These are phyloP conservation scores for Tolypocladium cylindrosporum DNA, from an alignment of 2,329 filamentous ascomycete species.

Conservation along the genomic window DNA sequence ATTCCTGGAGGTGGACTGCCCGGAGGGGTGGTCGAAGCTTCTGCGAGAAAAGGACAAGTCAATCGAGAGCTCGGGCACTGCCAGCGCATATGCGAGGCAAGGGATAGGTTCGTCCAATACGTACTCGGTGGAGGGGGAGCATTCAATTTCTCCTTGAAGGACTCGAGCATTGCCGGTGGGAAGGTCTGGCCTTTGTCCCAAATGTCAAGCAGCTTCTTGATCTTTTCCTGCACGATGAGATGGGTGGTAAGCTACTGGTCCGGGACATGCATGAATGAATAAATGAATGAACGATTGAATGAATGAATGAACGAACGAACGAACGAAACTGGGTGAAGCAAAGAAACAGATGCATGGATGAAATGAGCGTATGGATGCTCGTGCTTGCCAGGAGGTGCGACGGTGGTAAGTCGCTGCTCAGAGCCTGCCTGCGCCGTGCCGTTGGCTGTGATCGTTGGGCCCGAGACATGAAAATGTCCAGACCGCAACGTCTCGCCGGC, in stretches of 20 bases:
- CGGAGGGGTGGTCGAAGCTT: constrained; percentile 61
- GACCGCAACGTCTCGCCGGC: neutral
- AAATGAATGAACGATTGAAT: neutral
- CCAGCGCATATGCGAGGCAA: neutral
- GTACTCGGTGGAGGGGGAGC: constrained; percentile 54
- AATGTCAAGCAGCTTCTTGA: constrained; percentile 86
- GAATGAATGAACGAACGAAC: neutral
- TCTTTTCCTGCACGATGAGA: constrained; percentile 69
- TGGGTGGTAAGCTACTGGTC: constrained; percentile 27
- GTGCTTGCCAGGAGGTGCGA: neutral
- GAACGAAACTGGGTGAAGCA: neutral
- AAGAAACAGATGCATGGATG: neutral
- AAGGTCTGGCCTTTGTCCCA: constrained; percentile 97
- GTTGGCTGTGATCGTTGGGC: neutral
- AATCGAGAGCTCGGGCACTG: neutral
- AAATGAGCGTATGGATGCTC: neutral
- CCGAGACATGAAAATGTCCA: neutral
- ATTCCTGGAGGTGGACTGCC: constrained; percentile 45
- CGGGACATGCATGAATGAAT: neutral
- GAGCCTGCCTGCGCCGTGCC: neutral
- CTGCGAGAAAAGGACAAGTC: constrained; percentile 26
- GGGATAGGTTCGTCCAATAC: constrained; percentile 20
- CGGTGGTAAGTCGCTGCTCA: neutral
- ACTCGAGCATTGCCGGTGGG: constrained; percentile 64
- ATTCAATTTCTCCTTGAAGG: constrained; percentile 73